These are phyloP conservation scores for Diplodia corticola DNA, from an alignment of 2,329 filamentous ascomycete genomes.

Conservation along the genomic window DNA sequence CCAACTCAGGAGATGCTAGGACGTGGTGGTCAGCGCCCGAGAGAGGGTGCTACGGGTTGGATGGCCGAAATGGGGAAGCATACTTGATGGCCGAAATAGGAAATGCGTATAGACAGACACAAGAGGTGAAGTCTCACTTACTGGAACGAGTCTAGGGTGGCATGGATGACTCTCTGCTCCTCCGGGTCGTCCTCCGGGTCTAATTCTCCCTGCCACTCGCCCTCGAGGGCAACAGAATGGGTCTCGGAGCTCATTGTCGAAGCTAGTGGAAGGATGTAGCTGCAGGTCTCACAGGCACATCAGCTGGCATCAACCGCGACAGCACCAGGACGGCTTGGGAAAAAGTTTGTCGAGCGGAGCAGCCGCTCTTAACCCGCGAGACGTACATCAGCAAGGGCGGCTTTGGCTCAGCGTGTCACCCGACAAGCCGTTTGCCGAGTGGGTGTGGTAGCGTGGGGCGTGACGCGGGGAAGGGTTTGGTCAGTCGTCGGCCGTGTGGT, in stretches of 20 bases:
- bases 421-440: neutral
- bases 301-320: neutral
- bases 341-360: neutral
- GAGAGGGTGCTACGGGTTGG: neutral
- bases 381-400: neutral
- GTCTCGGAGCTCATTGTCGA: conserved; percentile 14
- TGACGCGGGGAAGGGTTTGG: neutral
- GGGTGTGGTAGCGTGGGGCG: neutral
- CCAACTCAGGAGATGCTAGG: neutral
- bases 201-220: conserved; percentile 61
- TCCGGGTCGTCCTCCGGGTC: conserved; percentile 72
- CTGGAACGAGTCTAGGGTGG: conserved; percentile 86
- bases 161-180: conserved; percentile 76
- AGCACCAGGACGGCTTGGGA: neutral
- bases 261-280: neutral
- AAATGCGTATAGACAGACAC: neutral
- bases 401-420: neutral
- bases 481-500: neutral
- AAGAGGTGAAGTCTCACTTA: conserved; percentile 48
- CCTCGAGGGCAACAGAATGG: neutral
- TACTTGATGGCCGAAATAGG: neutral
- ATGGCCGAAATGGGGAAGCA: neutral
- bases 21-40: neutral
- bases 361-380: neutral
- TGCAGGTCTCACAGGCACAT: neutral